Evolutionary conservation across 306 rosid genomes (phyloP), one percentile per base, ranked within the genome.

Genomic region (Pyrus betulifolia): DNA sequence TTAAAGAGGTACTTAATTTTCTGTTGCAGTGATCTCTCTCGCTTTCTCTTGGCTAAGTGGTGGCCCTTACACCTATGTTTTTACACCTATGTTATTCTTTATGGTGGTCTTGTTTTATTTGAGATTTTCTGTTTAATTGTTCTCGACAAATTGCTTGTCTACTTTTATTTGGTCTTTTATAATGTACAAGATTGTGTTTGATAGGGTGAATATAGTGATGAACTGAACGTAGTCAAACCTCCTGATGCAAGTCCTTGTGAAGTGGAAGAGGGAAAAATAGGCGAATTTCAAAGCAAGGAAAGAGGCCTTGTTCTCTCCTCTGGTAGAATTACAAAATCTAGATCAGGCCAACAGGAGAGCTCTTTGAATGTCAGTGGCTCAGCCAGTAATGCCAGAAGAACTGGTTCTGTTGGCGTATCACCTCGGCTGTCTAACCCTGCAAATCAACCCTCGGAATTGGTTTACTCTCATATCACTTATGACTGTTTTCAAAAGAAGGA

Each of bases 1-100:
- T 49, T 57, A 74, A 85, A 77, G 82, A 88, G 99, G 97, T 95
- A 88, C 72, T 30, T 27, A 40, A n/a, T 73, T 59, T 83, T 81
- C 80, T 78, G 66, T 70, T 76, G 23, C 13, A 13, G 19, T 49
- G 54, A 49, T 3, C 14, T 63, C 68, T 63, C 68, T 63, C 68
- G 0, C 40, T 27, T 40, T 28, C 11, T 44, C 15, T 44, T 0
- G 15, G 49, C 49, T 44, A 44, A 44, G 15, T 11, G 49, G 49
- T 62, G 4, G 6, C 35, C 3, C 67, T 60, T 2, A 4, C 33
- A 6, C 1, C 8, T 30, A 30, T 8, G 27, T 25, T 25, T 25
- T 25, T 25, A 25, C 27, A 25, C 27, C 27, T 25, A 13, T 27
- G 10, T 57, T 22, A 57, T 70, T 18, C 57, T 59, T 19, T 59